Base-by-base conservation (phyloP, 805 yeast species). In the Hanseniaspora osmophila region DNA sequence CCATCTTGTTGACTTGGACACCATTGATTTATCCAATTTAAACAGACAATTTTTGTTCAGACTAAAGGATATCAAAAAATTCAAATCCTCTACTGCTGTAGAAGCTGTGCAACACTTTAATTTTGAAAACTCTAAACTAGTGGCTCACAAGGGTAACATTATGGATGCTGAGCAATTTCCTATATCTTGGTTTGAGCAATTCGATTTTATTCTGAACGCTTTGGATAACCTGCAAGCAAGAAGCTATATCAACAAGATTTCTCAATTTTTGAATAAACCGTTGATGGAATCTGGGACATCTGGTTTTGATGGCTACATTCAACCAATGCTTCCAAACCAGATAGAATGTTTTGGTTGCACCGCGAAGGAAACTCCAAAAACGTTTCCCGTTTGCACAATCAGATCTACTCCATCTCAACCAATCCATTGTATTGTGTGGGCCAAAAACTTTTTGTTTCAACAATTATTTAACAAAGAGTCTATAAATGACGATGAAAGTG, bases 321-420 rank as follows among this genome's bases (percentile, higher is more conserved):
- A 86, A 57, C 96, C 96, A 2, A 90, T 92, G 47, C 71, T 76
- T 50, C 94, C 95, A 1, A 77, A 80, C 44, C 53, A 65, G 42
- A 78, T 94, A 2, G 98, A 92, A 64, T 92, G 99, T 63, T 94
- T 87, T 62, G 96, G 87, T 50, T 92, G 99, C 62, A 76, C 78
- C 22, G 76, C 81, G 5, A 86, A 90, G 56, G 92, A 78, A 33
- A 79, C 94, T 0, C 95, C 96, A 6, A 87, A 84, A 56, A 73
- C 92, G 0, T 92, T 78, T 60, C 96, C 99, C 0, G 96, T 92
- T 1, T 92, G 99, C 61, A 92, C 98, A 0, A 92, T 92, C 48
- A 71, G 99, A 51, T 85, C 96, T 6, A 92, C 98, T 0, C 99
- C 99, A 0, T 84, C 95, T 0, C 87, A 84, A 57, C 96, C 96